These are phyloP conservation scores for Solanum phureja DNA, from an alignment of 257 asterid species.

Conservation along the genomic window DNA sequence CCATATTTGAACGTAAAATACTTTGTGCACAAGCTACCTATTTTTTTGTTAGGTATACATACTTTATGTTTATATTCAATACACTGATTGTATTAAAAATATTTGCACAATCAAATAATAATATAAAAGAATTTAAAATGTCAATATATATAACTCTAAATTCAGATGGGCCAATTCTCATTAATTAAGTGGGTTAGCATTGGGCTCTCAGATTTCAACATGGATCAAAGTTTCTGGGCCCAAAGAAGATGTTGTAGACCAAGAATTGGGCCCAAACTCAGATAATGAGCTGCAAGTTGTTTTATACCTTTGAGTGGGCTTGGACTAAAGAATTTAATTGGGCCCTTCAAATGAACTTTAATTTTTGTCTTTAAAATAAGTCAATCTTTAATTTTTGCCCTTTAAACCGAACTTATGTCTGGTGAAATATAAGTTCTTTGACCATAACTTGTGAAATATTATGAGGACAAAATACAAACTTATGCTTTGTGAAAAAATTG, in stretches of 20 bases:
- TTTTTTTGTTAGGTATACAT: not conserved
- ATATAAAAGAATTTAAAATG: not conserved
- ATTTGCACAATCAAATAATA: not conserved
- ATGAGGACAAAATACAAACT: not conserved
- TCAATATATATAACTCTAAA: not conserved
- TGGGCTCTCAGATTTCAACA: not conserved
- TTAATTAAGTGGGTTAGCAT: not conserved
- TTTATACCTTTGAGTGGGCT: not conserved
- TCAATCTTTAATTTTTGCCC: not conserved
- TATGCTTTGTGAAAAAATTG: not conserved
- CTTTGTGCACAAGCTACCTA: not conserved
- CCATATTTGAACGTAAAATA: not conserved
- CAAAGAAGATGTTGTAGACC: not conserved
- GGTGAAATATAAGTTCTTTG: too few relatives aligned
- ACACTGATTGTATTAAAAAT: not conserved
- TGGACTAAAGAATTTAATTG: not conserved
- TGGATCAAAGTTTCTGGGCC: not conserved
- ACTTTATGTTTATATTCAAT: not conserved
- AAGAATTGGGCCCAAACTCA: not conserved
- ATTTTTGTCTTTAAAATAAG: too few relatives aligned
- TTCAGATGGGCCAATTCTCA: not conserved
- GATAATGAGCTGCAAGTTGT: not conserved
- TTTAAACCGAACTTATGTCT: not conserved
- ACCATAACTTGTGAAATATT: not conserved
- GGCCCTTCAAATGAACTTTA: not conserved